phyloP scores from a whole-genome alignment of 202 grass and related monocot genomes.

The Eragrostis tef region DNA sequence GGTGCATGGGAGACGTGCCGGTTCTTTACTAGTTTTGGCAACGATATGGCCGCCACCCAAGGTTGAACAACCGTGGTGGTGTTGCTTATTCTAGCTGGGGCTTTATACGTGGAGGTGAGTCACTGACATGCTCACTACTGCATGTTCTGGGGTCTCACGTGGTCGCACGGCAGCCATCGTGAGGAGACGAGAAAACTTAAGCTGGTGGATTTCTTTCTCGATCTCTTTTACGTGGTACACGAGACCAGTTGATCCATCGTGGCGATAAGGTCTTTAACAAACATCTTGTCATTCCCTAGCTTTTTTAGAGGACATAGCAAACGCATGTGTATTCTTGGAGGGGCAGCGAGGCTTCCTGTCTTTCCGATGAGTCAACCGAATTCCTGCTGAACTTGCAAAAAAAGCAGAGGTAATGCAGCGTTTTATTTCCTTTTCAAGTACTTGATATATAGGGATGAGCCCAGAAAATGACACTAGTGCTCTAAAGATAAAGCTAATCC shows the following conservation, averaged over 20 bases:
- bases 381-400: conserved; percentile 12
- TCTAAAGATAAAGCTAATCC: no score
- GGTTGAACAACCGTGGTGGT: conserved; percentile 6
- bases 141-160: conserved; percentile 39
- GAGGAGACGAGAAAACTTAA: conserved; percentile 1
- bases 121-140: neutral
- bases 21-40: conserved; percentile 37
- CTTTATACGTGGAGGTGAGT: conserved; percentile 53
- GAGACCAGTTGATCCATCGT: neutral
- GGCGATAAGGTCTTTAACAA: conserved; percentile 26
- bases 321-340: neutral
- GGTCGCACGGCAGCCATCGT: neutral
- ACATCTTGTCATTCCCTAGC: conserved; percentile 37
- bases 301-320: neutral
- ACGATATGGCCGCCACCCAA: neutral
- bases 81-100: neutral
- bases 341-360: neutral
- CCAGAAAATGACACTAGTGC: neutral
- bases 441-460: neutral
- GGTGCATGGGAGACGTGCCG: conserved; percentile 9
- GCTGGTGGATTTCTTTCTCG: conserved; percentile 29
- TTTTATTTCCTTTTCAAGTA: neutral
- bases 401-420: neutral
- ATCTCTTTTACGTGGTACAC: conserved; percentile 17
- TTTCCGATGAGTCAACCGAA: conserved; percentile 21